A percentile compares a stretch with the other conserved stretches of the same genome.
These are phyloP conservation scores for Protea cynaroides DNA, from an alignment of 164 flowering plant species.

Conservation along the genomic window DNA sequence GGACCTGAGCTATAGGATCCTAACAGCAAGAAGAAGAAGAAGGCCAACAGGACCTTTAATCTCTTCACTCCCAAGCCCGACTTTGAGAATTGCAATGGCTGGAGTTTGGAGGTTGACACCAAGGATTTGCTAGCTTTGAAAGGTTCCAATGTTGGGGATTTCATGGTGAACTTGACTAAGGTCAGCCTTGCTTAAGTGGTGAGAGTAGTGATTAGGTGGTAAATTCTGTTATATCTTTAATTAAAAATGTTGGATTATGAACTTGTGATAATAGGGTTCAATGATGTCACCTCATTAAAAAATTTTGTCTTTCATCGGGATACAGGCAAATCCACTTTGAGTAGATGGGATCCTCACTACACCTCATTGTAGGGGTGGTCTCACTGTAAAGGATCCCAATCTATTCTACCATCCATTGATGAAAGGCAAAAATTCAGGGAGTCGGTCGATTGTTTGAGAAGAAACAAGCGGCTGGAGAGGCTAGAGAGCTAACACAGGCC, in stretches of 20 bases:
- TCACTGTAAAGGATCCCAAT: too few relatives aligned
- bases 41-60: slow-evolving; percentile 40
- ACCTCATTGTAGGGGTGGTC: too few relatives aligned
- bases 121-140: slow-evolving; percentile 30
- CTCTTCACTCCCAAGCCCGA: slow-evolving; percentile 43
- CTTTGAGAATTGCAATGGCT: slow-evolving; percentile 64
- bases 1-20: slow-evolving; percentile 12
- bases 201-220: too few relatives aligned
- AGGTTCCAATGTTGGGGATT: slow-evolving; percentile 47
- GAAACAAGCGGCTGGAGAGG: too few relatives aligned
- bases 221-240: background rate
- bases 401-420: too few relatives aligned
- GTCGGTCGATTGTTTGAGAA: too few relatives aligned
- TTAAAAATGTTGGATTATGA: background rate
- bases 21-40: slow-evolving; percentile 39
- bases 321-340: too few relatives aligned
- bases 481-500: too few relatives aligned
- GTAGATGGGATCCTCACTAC: too few relatives aligned
- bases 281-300: slow-evolving; percentile 98
- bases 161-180: slow-evolving; percentile 75
- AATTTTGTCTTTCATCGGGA: too few relatives aligned
- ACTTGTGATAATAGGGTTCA: slow-evolving; percentile 39
- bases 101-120: slow-evolving; percentile 53
- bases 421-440: too few relatives aligned
- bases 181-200: slow-evolving; percentile 23